phyloP scores from a whole-genome alignment of 2,329 filamentous ascomycete genomes.

The Alternaria ventricosa region DNA sequence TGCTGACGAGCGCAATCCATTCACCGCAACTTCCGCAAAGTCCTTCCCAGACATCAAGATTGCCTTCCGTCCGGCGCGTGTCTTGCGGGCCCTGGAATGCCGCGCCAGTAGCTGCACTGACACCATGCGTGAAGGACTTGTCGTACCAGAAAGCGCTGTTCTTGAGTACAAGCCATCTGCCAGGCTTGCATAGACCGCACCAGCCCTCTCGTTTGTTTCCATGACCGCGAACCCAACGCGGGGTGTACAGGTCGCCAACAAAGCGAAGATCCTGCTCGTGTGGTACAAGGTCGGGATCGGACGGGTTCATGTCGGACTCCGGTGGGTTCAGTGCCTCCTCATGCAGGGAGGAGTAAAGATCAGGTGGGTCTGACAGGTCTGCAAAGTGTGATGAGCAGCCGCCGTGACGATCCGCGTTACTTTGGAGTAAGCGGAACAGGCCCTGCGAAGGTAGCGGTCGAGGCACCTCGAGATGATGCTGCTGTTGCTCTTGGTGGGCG shows the following conservation, averaged over 20 bases:
- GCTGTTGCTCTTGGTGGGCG: constrained; percentile 57
- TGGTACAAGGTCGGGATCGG: constrained; percentile 75
- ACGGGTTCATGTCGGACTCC: constrained; percentile 80
- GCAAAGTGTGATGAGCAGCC: constrained; percentile 70
- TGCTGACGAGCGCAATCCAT: constrained; percentile 82
- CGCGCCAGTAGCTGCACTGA: constrained; percentile 80
- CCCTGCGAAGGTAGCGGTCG: constrained; percentile 70
- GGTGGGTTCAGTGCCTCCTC: constrained; percentile 77
- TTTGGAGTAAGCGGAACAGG: constrained; percentile 75
- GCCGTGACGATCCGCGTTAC: constrained; percentile 73
- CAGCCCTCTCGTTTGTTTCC: constrained; percentile 88
- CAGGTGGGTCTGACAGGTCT: constrained; percentile 75
- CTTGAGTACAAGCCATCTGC: constrained; percentile 85
- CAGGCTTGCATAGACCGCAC: constrained; percentile 88
- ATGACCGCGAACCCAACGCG: constrained; percentile 82
- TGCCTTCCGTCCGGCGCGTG: constrained; percentile 77
- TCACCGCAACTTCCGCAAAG: constrained; percentile 79
- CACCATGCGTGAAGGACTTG: constrained; percentile 87
- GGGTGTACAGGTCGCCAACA: constrained; percentile 82
- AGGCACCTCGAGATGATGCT: constrained; percentile 63
- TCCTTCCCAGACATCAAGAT: constrained; percentile 82
- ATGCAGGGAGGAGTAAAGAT: constrained; percentile 76
- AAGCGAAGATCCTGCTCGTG: constrained; percentile 79
- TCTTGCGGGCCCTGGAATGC: constrained; percentile 80
- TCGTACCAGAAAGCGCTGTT: constrained; percentile 95